Base-by-base conservation (phyloP, 768 basidiomycete genomes). In the Russula ochroleuca region DNA sequence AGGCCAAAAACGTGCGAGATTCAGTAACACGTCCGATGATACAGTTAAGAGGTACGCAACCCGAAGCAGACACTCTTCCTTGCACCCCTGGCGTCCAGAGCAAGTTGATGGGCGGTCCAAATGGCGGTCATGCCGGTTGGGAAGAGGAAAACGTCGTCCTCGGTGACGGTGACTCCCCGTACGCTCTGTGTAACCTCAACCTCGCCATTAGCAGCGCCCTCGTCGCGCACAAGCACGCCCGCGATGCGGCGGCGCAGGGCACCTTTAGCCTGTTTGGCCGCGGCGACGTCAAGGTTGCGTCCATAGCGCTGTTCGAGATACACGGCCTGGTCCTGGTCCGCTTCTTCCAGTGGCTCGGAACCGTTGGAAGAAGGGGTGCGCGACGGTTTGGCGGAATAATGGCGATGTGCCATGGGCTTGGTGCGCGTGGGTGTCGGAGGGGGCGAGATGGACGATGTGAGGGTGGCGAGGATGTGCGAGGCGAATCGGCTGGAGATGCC, bases 231-330 rank as follows among this genome's bases (percentile, higher is more conserved):
- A 28, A 94, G 76, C 1, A 93, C 87, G 57, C 94, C 93, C 0
- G 96, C 92, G 47, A 99, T 92, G 52, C 96, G 80, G 28, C 93
- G 80, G n/a, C 91, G 85, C 57, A 99, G 76, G 0, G 91, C 90
- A 15, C 85, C 81, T 74, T 99, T 99, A 4, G 94, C 94, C n/a
- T 84, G 79, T 0, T 82, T 77, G 0, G 89, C 90, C 4, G 85
- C 83, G 17, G 81, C 77, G 1, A 88, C 71, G 14, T 94, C 90
- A 21, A 96, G 76, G 71, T 96, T 98, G 7, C 96, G 84, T 0
- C 94, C 96, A 68, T 97, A 98, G 15, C 95, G 86, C 74, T 98
- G 94, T 74, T 98, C 96, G 28, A 98, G 79, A 74, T 95, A 98
- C 7, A 80, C 79, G 1, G 77, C 74, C 57, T 28, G 28, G 28